Evolutionary conservation across 2,329 filamentous ascomycete species (phyloP), one percentile per base, ranked within the genome.

Genomic region (Chaetomium olivaceum): DNA sequence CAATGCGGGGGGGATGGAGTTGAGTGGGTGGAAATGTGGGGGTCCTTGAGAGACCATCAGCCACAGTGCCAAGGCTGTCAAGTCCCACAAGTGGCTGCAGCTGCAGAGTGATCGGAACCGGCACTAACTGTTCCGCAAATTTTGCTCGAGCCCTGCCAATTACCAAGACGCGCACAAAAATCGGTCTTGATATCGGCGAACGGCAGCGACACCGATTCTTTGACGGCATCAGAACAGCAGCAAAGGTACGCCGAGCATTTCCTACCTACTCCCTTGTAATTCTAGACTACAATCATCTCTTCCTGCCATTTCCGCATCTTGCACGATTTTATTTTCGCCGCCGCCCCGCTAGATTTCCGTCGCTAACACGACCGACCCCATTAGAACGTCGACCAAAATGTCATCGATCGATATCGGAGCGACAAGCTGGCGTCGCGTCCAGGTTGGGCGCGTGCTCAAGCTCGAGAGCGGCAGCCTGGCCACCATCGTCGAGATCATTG

Each of bases 401-500:
- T 89, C 89, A 83, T 89, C 92, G 85, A 89, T 90, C 83, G 84
- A 89, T 78, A 89, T 93, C 83, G 89, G 89, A 84, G 84, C 88
- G 81, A 90, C 91, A 79, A 87, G 89, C 82, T 96, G 93, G 93
- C 93, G 93, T 87, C 87, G 93, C 83, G 93, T 99, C 81, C 93
- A 99, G 90, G 92, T 97, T 82, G 95, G 95, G 89, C 93, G 95
- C 81, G 89, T 99, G 79, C 90, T 97, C 81, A 89, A 96, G 81
- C 89, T 98, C 85, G 90, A 92, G 82, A 82, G 85, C 75, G 93
- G 93, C 85, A 91, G 91, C 81, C 88, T 98, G 77, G 96, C 93
- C 77, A 85, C 89, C 77, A 94, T 99, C 79, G 93, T 97, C 83
- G 94, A 99, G 89, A 98, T 99, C 83, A 95, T 99, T 85, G 95